These are phyloP conservation scores for Pyronema omphalodes DNA, from an alignment of 495 filamentous ascomycete genomes.

Conservation along the genomic window DNA sequence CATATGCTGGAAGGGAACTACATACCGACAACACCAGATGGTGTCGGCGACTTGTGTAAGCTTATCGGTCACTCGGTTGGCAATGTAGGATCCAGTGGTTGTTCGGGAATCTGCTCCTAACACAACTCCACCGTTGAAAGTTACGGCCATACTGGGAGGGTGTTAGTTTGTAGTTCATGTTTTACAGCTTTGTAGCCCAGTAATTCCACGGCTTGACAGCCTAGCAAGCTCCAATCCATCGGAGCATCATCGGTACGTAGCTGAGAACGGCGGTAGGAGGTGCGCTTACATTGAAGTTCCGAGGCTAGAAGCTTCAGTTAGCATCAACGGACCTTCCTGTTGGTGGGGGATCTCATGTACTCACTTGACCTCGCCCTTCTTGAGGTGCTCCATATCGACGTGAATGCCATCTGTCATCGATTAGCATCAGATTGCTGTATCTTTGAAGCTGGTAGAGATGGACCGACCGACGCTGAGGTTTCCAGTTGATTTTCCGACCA, in stretches of 20 bases:
- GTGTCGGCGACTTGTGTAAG: constrained; percentile 96
- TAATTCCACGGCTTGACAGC: no score
- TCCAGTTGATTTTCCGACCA: constrained; percentile 19
- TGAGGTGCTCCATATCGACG: constrained; percentile 86
- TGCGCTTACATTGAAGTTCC: constrained; percentile 86
- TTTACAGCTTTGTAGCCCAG: constrained; percentile 5
- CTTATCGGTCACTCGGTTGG: constrained; percentile 97
- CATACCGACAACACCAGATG: constrained; percentile 83
- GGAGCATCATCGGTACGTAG: background rate
- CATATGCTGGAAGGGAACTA: background rate
- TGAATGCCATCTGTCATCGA: constrained; percentile 73
- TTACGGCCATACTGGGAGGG: constrained; percentile 59
- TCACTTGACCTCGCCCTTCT: constrained; percentile 84
- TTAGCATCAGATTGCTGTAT: constrained; percentile 13
- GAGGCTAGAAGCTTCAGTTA: constrained; percentile 37
- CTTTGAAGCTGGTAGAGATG: background rate
- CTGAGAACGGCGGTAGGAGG: background rate
- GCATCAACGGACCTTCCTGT: constrained; percentile 1
- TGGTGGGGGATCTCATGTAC: constrained; percentile 22
- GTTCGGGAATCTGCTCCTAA: constrained; percentile 91
- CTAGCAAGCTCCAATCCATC: constrained; percentile 2
- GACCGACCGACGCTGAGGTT: constrained; percentile 23
- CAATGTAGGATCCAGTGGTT: constrained; percentile 97
- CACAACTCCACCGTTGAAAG: constrained; percentile 94
- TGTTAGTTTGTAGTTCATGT: constrained; percentile 13